A percentile compares a stretch with the other conserved stretches of the same genome.
Evolutionary conservation across 2,329 filamentous ascomycete species (phyloP).

Genomic region (Gliomastix tumulicola): DNA sequence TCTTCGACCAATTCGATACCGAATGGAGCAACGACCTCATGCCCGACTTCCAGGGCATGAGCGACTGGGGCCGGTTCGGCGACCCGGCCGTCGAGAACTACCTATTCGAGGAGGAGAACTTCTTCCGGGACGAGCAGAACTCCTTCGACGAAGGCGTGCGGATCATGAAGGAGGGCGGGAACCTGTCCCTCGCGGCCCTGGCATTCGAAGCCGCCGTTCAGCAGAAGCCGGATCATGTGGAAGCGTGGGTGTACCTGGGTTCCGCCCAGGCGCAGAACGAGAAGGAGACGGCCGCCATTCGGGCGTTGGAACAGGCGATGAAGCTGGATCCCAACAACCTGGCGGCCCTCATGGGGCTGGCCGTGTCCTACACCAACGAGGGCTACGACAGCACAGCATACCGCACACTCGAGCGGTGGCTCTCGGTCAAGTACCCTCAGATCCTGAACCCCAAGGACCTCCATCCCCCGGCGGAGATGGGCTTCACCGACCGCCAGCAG

Average conservation of each 20-base stretch:
- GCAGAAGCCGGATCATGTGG: slow-evolving; percentile 77
- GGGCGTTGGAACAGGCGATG: slow-evolving; percentile 84
- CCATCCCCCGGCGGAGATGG: slow-evolving; percentile 72
- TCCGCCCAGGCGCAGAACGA: slow-evolving; percentile 96
- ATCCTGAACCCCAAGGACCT: slow-evolving; percentile 68
- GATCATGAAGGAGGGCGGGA: slow-evolving; percentile 90
- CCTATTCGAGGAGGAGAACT: slow-evolving; percentile 90
- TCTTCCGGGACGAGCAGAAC: slow-evolving; percentile 73
- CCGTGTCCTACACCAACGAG: slow-evolving; percentile 97
- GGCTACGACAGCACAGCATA: slow-evolving; percentile 97
- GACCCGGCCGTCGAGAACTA: slow-evolving; percentile 84
- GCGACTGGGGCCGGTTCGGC: slow-evolving; percentile 58
- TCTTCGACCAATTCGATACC: slow-evolving; percentile 64
- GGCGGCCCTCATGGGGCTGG: slow-evolving; percentile 86
- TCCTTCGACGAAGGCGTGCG: slow-evolving; percentile 90
- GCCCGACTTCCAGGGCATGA: slow-evolving; percentile 52
- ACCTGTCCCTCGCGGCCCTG: slow-evolving; percentile 84
- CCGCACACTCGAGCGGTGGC: slow-evolving; percentile 91
- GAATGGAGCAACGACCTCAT: slow-evolving; percentile 63
- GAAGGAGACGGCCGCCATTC: slow-evolving; percentile 93
- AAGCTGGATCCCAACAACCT: slow-evolving; percentile 84
- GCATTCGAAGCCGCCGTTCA: slow-evolving; percentile 95
- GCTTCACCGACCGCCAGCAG: slow-evolving; percentile 86
- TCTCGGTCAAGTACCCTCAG: slow-evolving; percentile 87
- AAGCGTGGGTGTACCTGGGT: slow-evolving; percentile 90